Percentiles rank a stretch among this genome's conserved stretches.
These are phyloP conservation scores for Rhodotorula sp. DNA, from an alignment of 1,284 basidiomycete genomes.

Conservation along the genomic window DNA sequence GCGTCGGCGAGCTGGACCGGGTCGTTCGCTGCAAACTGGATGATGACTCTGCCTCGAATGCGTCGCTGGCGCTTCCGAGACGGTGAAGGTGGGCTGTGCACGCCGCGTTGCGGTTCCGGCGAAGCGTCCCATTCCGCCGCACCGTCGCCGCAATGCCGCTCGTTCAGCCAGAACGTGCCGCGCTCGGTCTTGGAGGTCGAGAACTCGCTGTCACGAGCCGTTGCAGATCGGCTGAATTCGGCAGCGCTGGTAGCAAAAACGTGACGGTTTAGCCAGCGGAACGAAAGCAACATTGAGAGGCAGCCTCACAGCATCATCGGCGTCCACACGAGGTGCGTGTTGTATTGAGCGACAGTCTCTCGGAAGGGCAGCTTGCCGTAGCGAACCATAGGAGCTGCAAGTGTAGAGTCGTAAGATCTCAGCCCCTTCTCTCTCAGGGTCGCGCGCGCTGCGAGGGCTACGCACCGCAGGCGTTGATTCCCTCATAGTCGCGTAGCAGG, in stretches of 20 bases:
- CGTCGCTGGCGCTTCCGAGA: constrained; percentile 39
- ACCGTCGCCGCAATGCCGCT: constrained; percentile 33
- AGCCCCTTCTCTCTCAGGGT: too few species aligned
- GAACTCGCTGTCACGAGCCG: constrained; percentile 58
- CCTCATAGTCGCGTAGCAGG: constrained; percentile 52
- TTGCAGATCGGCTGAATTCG: constrained; percentile 58
- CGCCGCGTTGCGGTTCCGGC: constrained; percentile 28
- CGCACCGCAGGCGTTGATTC: constrained; percentile 54
- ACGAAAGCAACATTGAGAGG: not conserved
- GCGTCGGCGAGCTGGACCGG: constrained; percentile 57
- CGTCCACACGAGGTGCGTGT: constrained; percentile 60
- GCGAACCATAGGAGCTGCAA: constrained; percentile 48
- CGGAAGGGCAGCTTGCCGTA: constrained; percentile 62
- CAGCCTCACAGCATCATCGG: constrained; percentile 60
- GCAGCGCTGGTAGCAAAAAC: constrained; percentile 31
- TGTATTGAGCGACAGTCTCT: constrained; percentile 57
- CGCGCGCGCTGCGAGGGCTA: not conserved
- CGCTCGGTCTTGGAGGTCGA: constrained; percentile 55
- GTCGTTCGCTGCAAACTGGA: constrained; percentile 59
- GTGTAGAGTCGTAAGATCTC: too few species aligned
- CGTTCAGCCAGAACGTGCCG: constrained; percentile 55
- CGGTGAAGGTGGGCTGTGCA: not conserved
- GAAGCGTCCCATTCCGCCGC: constrained; percentile 33
- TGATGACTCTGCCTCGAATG: constrained; percentile 56
- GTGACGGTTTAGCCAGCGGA: not conserved